Evolutionary conservation across 2,329 filamentous ascomycete genomes (phyloP).

Genomic region (Cercospora zeae-maydis): DNA sequence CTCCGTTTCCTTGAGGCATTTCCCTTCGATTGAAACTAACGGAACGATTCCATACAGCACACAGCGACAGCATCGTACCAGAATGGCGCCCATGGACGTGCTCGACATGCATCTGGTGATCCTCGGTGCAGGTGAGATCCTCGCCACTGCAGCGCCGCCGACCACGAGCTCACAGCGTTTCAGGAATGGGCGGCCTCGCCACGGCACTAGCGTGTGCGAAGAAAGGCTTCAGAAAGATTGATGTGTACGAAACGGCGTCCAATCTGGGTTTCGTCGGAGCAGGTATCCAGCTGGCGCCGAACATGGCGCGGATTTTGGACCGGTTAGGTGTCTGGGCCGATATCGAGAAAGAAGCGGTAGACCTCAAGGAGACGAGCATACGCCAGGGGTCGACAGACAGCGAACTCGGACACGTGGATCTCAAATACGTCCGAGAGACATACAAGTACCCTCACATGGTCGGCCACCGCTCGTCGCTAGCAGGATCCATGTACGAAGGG

Average conservation of each 20-base stretch:
- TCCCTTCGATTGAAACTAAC: background rate
- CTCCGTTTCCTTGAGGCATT: background rate
- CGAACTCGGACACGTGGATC: conserved; percentile 67
- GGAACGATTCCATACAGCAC: background rate
- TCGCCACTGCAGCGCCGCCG: background rate
- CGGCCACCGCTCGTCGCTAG: conserved; percentile 70
- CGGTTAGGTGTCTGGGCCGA: conserved; percentile 67
- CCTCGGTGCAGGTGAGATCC: conserved; percentile 34
- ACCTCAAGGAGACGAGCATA: conserved; percentile 69
- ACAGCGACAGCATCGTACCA: background rate
- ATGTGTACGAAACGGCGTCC: conserved; percentile 70
- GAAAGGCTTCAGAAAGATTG: conserved; percentile 69
- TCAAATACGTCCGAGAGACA: conserved; percentile 62
- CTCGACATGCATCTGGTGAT: conserved; percentile 37
- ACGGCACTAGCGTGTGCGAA: conserved; percentile 69
- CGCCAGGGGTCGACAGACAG: conserved; percentile 65
- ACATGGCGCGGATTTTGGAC: conserved; percentile 74
- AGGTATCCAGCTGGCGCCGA: conserved; percentile 79
- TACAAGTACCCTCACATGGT: conserved; percentile 78
- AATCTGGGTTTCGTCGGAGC: conserved; percentile 78
- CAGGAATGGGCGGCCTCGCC: conserved; percentile 76
- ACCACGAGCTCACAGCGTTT: background rate
- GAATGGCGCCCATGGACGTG: conserved; percentile 34
- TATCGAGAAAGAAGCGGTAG: conserved; percentile 68
- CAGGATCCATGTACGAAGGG: conserved; percentile 65